These are phyloP conservation scores for Kalmanozyma brasiliensis DNA, from an alignment of 1,284 basidiomycete genomes.

Conservation along the genomic window DNA sequence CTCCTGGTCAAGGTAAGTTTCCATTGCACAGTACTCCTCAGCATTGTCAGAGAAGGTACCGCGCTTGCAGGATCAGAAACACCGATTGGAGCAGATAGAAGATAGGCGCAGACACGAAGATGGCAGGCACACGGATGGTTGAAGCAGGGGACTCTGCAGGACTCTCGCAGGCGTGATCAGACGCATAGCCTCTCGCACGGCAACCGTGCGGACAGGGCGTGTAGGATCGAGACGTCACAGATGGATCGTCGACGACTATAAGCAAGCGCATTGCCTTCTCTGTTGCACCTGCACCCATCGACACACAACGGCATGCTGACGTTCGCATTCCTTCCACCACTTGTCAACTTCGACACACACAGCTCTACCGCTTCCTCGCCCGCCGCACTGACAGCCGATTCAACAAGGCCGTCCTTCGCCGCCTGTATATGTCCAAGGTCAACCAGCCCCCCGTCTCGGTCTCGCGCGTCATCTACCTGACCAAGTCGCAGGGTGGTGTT, in stretches of 20 bases:
- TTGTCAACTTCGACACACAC: slow-evolving; percentile 13
- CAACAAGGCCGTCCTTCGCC: slow-evolving; percentile 97
- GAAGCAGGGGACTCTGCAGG: too few species aligned
- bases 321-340: neutral
- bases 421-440: slow-evolving; percentile 95
- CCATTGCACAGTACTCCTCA: neutral
- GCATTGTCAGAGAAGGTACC: neutral
- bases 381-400: slow-evolving; percentile 94
- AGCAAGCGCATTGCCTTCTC: neutral
- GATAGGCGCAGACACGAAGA: too few species aligned
- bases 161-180: too few species aligned
- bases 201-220: neutral
- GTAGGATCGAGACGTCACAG: too few species aligned
- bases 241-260: too few species aligned
- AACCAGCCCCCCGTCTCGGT: slow-evolving; percentile 94
- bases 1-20: slow-evolving; percentile 90
- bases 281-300: neutral
- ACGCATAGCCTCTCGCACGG: too few species aligned
- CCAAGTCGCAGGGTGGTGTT: slow-evolving; percentile 65
- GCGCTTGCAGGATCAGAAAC: neutral
- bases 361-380: slow-evolving; percentile 99
- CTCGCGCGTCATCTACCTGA: slow-evolving; percentile 66
- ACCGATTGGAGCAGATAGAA: neutral
- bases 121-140: too few species aligned
- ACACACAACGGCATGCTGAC: slow-evolving; percentile 1